Evolutionary conservation across 1,139 yeast genomes (phyloP), one percentile per base, ranked within the genome.

Genomic region (Debaryomyces coudertii): DNA sequence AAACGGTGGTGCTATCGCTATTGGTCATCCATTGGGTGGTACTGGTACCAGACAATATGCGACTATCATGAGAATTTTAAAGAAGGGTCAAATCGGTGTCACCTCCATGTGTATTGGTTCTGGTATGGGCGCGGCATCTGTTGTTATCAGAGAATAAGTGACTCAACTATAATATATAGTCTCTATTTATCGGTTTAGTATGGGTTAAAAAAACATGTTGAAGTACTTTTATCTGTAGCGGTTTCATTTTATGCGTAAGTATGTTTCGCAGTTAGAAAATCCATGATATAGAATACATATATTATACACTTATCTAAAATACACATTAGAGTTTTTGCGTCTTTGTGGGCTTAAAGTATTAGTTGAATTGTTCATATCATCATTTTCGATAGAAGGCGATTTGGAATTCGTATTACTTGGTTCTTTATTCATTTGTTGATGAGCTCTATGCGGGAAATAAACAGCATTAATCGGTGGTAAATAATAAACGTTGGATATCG

Each of bases 101-200:
- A 88, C 95, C 24, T 87, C 95, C 53, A 92, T 92, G 98, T 92
- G 98, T 75, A 85, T 92, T 57, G 98, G 98, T 63, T 90, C 97
- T 37, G 98, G 98, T 62, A 92, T 90, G 96, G 98, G 98, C 58
- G 97, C 97, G 44, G 98, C 98, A 46, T 87, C 95, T 24, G 73
- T 90, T 45, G 77, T 90, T 59, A 77, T 90, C 45, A 85, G 77
- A 62, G 97, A 89, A 71, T 85, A 68, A 50, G 43, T 33, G 31
- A n/a, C 2, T 31, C 6, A 28, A 20, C 16, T 25, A 15, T 14
- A 29, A 14, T 29, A 14, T 29, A 29, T 29, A 29, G 33, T 15
- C 33, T 18, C 30, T 42, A 33, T 33, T 33, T 33, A 33, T 33
- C 18, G 36, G 24, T 18, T 20, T 7, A 15, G 36, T 16, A 33